Base-by-base conservation (phyloP, 495 filamentous ascomycete genomes). In the Aspergillus taichungensis region DNA sequence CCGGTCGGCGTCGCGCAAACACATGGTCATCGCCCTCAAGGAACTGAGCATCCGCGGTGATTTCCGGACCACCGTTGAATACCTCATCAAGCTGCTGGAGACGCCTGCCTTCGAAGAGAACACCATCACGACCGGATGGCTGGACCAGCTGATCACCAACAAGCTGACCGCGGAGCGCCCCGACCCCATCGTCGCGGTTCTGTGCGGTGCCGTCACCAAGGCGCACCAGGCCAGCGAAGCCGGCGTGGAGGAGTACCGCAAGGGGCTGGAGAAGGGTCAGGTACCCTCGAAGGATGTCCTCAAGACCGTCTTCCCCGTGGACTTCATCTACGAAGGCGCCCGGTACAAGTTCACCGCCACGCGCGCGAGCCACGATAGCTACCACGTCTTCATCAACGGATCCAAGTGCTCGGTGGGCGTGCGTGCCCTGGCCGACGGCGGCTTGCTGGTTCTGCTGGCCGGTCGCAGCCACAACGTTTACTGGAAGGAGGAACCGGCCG, bases 261-360 rank as follows among this genome's bases (percentile, higher is more conserved):
- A 76, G 43, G 83, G 88, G 43, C 75, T 99, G n/a, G 89, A 97
- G 71, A 95, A 92, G 74, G 92, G 92, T 54, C 92, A 97, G 63
- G 91, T 96, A 1, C 89, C 94, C 8, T 79, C 88, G 39, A 96
- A 94, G 74, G 92, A 99, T 54, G 85, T 94, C 44, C 74, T 97
- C 47, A 96, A 94, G 78, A 96, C 94, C 0, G 90, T 99, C 46
- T 99, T 97, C 78, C 87, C 87, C 0, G 78, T 99, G 34, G 92
- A 99, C 55, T 99, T 96, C 73, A 99, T 99, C 65, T 99, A 99
- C 61, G 94, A 97, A 62, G 90, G 88, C 39, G 66, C 76, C 61
- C 82, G 91, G 37, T 99, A 96, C 74, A 97, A 99, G 71, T 99
- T 99, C 71, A 97, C 94, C 8, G 89, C 90, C 45, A 97, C 94